phyloP scores from a whole-genome alignment of 2,329 filamentous ascomycete species.

The Claviceps paspali region DNA sequence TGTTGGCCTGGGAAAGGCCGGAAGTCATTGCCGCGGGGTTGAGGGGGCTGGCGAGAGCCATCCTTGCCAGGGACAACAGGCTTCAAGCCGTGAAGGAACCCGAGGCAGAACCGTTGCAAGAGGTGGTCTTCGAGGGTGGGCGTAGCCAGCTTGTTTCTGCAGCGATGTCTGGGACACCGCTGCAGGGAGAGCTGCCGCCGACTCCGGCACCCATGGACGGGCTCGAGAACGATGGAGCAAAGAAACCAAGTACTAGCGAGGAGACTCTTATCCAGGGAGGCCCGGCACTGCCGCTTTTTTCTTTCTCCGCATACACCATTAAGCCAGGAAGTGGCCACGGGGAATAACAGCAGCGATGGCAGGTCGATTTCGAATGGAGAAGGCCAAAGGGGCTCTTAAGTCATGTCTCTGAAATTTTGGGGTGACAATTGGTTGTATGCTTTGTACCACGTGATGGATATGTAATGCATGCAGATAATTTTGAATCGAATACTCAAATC shows the following conservation, averaged over 20 bases:
- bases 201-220: not conserved
- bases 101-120: slow-evolving; percentile 16
- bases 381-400: slow-evolving; percentile 5
- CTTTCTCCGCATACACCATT: not conserved
- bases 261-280: not conserved
- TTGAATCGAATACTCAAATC: too few relatives aligned
- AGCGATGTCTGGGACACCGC: slow-evolving; percentile 7
- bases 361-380: slow-evolving; percentile 5
- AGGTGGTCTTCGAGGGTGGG: slow-evolving; percentile 19
- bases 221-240: not conserved
- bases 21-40: slow-evolving; percentile 28
- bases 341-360: too few relatives aligned
- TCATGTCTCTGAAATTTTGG: too few relatives aligned
- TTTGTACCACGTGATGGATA: too few relatives aligned
- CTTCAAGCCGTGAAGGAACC: slow-evolving; percentile 16
- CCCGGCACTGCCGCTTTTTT: slow-evolving; percentile 1
- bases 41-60: slow-evolving; percentile 23
- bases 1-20: slow-evolving; percentile 34
- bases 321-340: not conserved
- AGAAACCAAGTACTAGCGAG: not conserved
- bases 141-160: slow-evolving; percentile 8
- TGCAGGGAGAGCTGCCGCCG: slow-evolving; percentile 1
- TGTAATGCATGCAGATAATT: too few relatives aligned
- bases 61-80: slow-evolving; percentile 23
- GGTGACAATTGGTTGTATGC: too few relatives aligned